Base-by-base conservation (phyloP, 768 basidiomycete species). In the Mycena epipterygia region DNA sequence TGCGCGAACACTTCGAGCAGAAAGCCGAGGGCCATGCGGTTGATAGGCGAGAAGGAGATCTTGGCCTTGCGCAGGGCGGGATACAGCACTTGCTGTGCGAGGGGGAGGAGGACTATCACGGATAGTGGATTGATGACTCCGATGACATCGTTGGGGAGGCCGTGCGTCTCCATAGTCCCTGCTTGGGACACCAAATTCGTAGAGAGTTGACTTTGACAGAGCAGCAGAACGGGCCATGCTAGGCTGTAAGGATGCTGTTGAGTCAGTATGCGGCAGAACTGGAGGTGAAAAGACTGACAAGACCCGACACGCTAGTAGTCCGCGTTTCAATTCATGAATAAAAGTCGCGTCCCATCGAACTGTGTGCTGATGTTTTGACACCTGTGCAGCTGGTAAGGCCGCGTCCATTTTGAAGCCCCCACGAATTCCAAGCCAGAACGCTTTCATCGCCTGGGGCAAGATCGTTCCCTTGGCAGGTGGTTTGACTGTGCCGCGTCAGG, bases 381-480 rank as follows among this genome's bases (percentile, higher is more conserved):
- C 23, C 30, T 68, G 67, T 5, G 35, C 27, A 23, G 32, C 62
- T 6, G 68, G 68, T 32, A 64, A 17, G 1, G 68, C 68, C 0
- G 68, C 63, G 30, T 70, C 68, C 68, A 70, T 70, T 2, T 70
- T 70, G 57, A 70, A 70, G 9, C 68, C 68, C 3, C 62, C 68
- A 2, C 62, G 68, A 5, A 27, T 23, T 11, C 62, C 68, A 16
- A 64, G 41, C 68, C 68, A 70, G 19, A 70, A 41, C 12, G 68
- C 68, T 14, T 39, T 52, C 56, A 70, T 42, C 4, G 68, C 62
- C 41, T 70, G 55, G 7, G 68, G 68, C 32, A 70, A 19, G n/a
- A 70, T 64, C 12, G 63, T 70, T 37, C 68, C 63, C 16, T 64
- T 48, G 3, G 62, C 63, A 5, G 62, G 39, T 3, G 30, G 48